phyloP scores from a whole-genome alignment of 495 filamentous ascomycete species.

The Cercophora newfieldiana region DNA sequence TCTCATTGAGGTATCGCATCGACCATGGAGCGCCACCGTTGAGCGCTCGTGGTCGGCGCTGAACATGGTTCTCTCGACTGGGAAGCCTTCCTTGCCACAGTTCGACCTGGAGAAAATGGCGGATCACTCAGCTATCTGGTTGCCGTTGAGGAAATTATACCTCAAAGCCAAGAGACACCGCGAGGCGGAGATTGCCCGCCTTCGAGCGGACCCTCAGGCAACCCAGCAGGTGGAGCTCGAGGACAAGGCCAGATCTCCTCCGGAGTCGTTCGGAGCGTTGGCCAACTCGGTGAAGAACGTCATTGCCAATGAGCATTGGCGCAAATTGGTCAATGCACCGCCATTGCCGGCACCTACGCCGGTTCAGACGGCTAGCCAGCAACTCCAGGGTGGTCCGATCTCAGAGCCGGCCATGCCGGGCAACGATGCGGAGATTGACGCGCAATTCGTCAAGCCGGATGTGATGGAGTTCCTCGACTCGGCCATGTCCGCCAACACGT shows the following conservation, averaged over 20 bases:
- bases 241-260: conserved; percentile 35
- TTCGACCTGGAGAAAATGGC: conserved; percentile 51
- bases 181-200: conserved; percentile 47
- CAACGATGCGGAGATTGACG: not conserved
- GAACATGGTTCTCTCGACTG: conserved; percentile 58
- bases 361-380: not conserved
- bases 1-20: conserved; percentile 74
- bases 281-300: conserved; percentile 38
- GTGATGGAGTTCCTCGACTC: conserved; percentile 1
- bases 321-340: conserved; percentile 46
- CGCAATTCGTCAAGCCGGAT: not conserved
- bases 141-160: conserved; percentile 70
- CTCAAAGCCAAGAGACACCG: conserved; percentile 61
- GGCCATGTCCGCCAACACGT: not conserved
- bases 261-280: conserved; percentile 40
- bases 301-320: conserved; percentile 44
- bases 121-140: conserved; percentile 65
- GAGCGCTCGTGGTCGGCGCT: conserved; percentile 83
- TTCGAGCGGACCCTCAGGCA: conserved; percentile 43
- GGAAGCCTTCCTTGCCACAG: conserved; percentile 31
- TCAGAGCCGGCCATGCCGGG: not conserved
- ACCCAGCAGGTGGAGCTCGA: conserved; percentile 43
- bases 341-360: conserved; percentile 10
- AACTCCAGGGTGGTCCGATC: not conserved
- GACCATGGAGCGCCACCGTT: conserved; percentile 63